Evolutionary conservation across 352 stramenopile species (phyloP).

Genomic region (Nothophytophthora sp.): DNA sequence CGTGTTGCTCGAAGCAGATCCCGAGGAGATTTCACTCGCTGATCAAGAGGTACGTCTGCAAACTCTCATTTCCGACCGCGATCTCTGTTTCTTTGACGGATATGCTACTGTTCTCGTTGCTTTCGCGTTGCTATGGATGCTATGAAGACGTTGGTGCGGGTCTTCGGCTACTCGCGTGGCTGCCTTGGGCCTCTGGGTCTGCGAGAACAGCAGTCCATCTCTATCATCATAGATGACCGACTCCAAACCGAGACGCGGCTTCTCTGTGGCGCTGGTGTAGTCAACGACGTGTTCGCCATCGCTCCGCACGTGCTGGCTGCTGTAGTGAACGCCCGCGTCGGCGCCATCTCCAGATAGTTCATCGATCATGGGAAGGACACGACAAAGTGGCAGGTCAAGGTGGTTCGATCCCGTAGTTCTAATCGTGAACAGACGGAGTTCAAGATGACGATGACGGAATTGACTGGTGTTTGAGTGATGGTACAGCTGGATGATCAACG

Average conservation of each 20-base stretch:
- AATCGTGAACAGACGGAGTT: too few relatives aligned
- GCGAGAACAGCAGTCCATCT: conserved; percentile 43
- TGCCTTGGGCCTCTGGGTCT: conserved; percentile 65
- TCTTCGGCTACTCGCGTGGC: conserved; percentile 71
- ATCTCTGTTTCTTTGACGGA: neutral
- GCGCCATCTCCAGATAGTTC: conserved; percentile 20
- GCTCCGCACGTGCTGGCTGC: conserved; percentile 15
- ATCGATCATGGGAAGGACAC: too few relatives aligned
- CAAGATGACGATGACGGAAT: too few relatives aligned
- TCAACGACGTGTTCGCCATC: conserved; percentile 58
- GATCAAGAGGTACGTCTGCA: conserved; percentile 48
- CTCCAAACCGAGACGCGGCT: conserved; percentile 29
- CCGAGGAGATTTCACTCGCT: conserved; percentile 37
- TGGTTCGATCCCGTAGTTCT: too few relatives aligned
- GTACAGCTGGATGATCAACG: too few relatives aligned
- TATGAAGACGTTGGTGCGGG: conserved; percentile 48
- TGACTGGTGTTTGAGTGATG: too few relatives aligned
- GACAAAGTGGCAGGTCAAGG: too few relatives aligned
- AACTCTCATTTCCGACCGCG: neutral
- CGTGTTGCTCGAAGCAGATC: conserved; percentile 17
- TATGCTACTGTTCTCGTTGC: conserved; percentile 1
- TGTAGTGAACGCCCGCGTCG: conserved; percentile 7
- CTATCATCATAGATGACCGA: conserved; percentile 50
- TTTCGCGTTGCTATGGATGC: too few relatives aligned
- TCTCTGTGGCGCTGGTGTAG: conserved; percentile 48